Conservation (phyloP, 495 filamentous ascomycete species). For the Lineolata rhizophorae region DNA sequence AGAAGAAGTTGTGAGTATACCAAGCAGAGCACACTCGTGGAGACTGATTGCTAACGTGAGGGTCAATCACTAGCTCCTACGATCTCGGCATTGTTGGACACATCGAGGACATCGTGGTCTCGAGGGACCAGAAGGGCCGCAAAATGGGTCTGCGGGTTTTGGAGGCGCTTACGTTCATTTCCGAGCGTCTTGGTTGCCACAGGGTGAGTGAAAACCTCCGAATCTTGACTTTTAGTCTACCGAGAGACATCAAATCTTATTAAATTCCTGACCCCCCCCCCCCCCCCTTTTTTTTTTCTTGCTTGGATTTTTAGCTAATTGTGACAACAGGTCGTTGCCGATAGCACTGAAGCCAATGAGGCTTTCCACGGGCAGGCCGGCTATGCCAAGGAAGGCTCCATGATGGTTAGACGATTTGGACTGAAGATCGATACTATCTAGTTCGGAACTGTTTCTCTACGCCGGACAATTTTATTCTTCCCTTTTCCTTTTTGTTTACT, state of each 20-base stretch:
- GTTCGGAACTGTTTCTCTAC: too few species aligned
- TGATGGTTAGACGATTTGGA: too few species aligned
- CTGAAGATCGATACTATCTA: too few species aligned
- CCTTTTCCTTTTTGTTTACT: too few species aligned
- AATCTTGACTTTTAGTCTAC: too few species aligned
- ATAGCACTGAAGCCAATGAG: constrained; percentile 2
- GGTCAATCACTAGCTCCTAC: background rate
- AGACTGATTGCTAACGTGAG: background rate
- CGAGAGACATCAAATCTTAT: too few species aligned
- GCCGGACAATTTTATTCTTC: too few species aligned
- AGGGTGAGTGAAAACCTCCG: constrained; percentile 2
- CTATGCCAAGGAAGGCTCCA: background rate
- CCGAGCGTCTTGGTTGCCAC: constrained; percentile 1
- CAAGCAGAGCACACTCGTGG: background rate
- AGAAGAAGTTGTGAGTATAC: constrained; percentile 3
- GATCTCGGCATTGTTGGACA: constrained; percentile 2
- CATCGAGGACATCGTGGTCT: constrained; percentile 2
- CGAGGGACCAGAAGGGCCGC: constrained; percentile 3
- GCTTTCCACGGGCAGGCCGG: constrained; percentile 1
- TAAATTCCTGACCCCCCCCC: too few species aligned
- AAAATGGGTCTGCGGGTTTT: constrained; percentile 3
- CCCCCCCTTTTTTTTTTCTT: too few species aligned
- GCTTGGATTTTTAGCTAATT: too few species aligned
- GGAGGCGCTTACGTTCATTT: constrained; percentile 1
- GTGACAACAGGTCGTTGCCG: constrained; percentile 1